These are phyloP conservation scores for Camellia oleifera DNA, from an alignment of 179 eudicot genomes.

Conservation along the genomic window DNA sequence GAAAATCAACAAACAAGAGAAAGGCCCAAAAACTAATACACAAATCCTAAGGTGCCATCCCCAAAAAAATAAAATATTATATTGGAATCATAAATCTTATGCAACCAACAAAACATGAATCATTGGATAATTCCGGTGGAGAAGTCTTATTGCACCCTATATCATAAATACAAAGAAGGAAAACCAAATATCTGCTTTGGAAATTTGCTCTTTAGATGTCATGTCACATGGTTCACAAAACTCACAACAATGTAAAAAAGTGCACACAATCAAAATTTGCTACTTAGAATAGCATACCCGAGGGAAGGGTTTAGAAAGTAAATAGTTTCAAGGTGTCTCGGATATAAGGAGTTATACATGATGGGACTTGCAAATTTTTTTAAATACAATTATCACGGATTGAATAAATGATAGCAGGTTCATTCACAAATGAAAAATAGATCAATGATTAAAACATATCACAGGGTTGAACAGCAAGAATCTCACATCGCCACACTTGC, in stretches of 20 bases:
- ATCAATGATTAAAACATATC: background rate
- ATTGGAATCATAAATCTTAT: too few relatives aligned
- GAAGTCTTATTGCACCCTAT: too few relatives aligned
- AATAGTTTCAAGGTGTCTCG: background rate
- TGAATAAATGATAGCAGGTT: background rate
- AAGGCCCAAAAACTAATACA: background rate
- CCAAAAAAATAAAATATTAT: too few relatives aligned
- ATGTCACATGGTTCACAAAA: background rate
- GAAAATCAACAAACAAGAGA: background rate
- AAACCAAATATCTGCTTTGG: background rate
- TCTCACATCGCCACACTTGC: too few relatives aligned
- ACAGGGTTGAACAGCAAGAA: too few relatives aligned
- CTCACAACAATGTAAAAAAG: background rate
- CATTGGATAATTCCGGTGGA: too few relatives aligned
- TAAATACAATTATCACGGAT: background rate
- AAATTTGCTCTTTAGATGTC: background rate
- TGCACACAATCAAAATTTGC: background rate
- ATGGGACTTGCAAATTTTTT: background rate
- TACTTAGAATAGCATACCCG: background rate
- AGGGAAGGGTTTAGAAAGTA: background rate
- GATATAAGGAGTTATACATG: background rate
- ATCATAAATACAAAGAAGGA: background rate
- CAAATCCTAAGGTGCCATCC: too few relatives aligned
- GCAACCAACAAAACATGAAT: too few relatives aligned
- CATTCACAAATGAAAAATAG: background rate